phyloP scores from a whole-genome alignment of 345 rosid species.

The Lumnitzera littorea region DNA sequence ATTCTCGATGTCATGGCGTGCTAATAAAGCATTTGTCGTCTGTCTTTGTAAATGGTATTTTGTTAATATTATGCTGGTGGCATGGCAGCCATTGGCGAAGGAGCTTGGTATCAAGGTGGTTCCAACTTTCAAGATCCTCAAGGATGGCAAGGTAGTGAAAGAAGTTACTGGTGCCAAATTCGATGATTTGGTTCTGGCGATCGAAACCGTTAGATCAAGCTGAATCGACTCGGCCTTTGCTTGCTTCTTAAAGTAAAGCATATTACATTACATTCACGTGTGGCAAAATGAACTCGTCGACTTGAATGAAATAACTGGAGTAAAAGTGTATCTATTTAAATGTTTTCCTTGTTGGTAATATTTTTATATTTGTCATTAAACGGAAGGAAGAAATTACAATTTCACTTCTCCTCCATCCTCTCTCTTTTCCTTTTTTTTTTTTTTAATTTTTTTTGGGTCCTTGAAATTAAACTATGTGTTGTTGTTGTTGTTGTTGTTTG shows the following conservation, averaged over 20 bases:
- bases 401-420: too few species aligned
- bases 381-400: too few species aligned
- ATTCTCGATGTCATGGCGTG: too few species aligned
- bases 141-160: slow-evolving; percentile 51
- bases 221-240: slow-evolving; percentile 21
- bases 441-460: too few species aligned
- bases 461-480: too few species aligned
- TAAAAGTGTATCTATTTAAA: too few species aligned
- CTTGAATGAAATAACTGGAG: background rate
- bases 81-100: slow-evolving; percentile 69
- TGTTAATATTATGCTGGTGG: slow-evolving; percentile 1
- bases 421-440: too few species aligned
- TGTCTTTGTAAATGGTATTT: slow-evolving; percentile 1
- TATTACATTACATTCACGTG: background rate
- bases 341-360: too few species aligned
- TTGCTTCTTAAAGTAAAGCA: background rate
- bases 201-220: slow-evolving; percentile 58
- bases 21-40: background rate
- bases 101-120: slow-evolving; percentile 87
- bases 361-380: too few species aligned
- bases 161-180: slow-evolving; percentile 83
- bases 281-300: background rate
- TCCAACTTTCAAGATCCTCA: slow-evolving; percentile 88
- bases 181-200: slow-evolving; percentile 67
- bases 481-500: too few species aligned